phyloP scores from a whole-genome alignment of 108 stramenopile genomes.

The Stephanodiscus triporus region DNA sequence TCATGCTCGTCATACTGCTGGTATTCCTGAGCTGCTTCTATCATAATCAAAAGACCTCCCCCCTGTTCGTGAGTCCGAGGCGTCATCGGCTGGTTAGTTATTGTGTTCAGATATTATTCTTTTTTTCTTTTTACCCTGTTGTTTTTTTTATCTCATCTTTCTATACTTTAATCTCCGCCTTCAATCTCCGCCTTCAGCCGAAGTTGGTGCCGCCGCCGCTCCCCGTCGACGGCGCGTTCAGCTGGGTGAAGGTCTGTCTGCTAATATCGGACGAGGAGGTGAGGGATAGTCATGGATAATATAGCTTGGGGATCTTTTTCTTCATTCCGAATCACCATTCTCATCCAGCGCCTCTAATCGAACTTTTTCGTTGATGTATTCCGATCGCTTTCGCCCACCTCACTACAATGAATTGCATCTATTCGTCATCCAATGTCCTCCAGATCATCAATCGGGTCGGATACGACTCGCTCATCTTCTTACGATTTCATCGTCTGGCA shows the following conservation, averaged over 20 bases:
- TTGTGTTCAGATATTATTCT: too few species aligned
- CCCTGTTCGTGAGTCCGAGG: conserved; percentile 81
- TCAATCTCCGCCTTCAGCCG: too few species aligned
- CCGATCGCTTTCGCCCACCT: not conserved
- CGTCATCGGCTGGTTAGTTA: conserved; percentile 88
- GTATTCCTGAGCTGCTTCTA: conserved; percentile 86
- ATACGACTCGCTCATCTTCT: conserved; percentile 86
- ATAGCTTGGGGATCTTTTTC: too few species aligned
- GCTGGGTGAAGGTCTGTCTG: conserved; percentile 82
- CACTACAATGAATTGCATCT: not conserved
- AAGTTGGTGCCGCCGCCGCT: conserved; percentile 85
- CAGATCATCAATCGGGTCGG: conserved; percentile 87
- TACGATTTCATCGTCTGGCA: conserved; percentile 87
- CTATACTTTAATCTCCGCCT: too few species aligned
- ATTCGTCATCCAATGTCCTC: not conserved
- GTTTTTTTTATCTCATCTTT: too few species aligned
- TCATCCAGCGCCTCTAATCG: too few species aligned
- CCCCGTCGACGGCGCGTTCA: conserved; percentile 78
- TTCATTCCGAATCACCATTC: too few species aligned
- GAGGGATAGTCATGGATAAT: conserved; percentile 10
- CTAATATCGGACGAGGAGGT: conserved; percentile 83
- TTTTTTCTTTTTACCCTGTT: too few species aligned
- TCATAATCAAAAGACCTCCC: conserved; percentile 88
- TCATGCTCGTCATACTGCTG: conserved; percentile 64
- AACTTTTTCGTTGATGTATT: not conserved